A percentile compares a stretch with the other conserved stretches of the same genome.
Conservation (phyloP, 2,329 filamentous ascomycete genomes). For the Sclerotiophoma versabilis region DNA sequence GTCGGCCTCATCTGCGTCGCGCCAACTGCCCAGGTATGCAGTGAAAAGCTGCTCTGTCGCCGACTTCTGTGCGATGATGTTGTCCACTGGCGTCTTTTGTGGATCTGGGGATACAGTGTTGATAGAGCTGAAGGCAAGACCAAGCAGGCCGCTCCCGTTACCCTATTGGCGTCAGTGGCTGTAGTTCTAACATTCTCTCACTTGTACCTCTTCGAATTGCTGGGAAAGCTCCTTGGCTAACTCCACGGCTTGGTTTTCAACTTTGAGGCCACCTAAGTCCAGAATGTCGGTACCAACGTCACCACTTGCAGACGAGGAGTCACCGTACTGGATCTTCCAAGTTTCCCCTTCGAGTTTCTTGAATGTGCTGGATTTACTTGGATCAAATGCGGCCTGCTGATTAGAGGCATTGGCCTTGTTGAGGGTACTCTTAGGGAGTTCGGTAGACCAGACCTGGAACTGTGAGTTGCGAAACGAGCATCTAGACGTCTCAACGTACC, state of each 20-base stretch:
- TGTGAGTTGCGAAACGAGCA: neutral
- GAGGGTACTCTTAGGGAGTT: constrained; percentile 59
- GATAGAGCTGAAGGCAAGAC: constrained; percentile 69
- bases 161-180: constrained; percentile 31
- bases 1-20: constrained; percentile 55
- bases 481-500: constrained; percentile 47
- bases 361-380: constrained; percentile 67
- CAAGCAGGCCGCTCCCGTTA: constrained; percentile 69
- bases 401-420: constrained; percentile 41
- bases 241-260: constrained; percentile 70
- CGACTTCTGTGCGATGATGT: constrained; percentile 65
- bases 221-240: constrained; percentile 66
- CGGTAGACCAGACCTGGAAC: constrained; percentile 69
- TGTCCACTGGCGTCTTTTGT: constrained; percentile 70
- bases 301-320: constrained; percentile 71
- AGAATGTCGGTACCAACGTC: constrained; percentile 69
- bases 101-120: constrained; percentile 66
- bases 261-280: constrained; percentile 65
- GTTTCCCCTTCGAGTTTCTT: constrained; percentile 56
- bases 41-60: constrained; percentile 64
- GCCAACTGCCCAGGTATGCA: constrained; percentile 65
- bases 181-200: too few species aligned
- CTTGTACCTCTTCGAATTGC: constrained; percentile 59
- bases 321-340: constrained; percentile 74
- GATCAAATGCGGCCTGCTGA: constrained; percentile 63